Conservation (phyloP, 768 basidiomycete genomes). For the Hortiboletus flavorubellus region DNA sequence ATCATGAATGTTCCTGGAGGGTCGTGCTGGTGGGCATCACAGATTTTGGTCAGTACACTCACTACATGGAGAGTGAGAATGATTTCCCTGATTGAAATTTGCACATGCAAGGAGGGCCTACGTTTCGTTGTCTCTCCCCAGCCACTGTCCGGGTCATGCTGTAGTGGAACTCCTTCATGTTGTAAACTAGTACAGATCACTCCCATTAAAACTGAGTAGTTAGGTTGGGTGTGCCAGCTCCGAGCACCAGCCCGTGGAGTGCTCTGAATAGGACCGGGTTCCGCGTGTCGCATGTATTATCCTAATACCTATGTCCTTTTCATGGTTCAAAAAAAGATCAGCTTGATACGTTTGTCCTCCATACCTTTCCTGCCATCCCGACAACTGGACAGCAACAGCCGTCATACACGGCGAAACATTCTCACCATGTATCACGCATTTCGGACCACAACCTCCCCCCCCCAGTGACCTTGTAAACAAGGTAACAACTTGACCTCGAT, state of each 20-base stretch:
- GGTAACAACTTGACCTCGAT: background rate
- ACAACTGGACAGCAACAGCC: background rate
- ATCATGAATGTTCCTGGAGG: background rate
- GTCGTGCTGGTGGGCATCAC: background rate
- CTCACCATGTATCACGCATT: too few relatives aligned
- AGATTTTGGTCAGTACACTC: background rate
- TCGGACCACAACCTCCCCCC: too few relatives aligned
- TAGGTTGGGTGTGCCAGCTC: too few relatives aligned
- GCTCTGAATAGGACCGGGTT: background rate
- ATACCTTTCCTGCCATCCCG: background rate
- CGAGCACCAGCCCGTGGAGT: too few relatives aligned
- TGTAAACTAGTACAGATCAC: background rate
- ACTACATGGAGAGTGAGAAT: background rate
- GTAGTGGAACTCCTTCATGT: constrained; percentile 8
- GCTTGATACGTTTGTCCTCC: too few relatives aligned
- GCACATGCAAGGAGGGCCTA: too few relatives aligned
- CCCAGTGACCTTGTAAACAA: too few relatives aligned
- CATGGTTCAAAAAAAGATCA: background rate
- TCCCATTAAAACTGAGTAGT: too few relatives aligned
- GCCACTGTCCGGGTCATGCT: background rate
- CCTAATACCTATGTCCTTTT: background rate
- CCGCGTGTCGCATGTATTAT: too few relatives aligned
- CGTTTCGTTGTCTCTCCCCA: too few relatives aligned
- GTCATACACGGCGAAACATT: too few relatives aligned
- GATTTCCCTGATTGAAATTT: background rate